phyloP scores from a whole-genome alignment of 805 yeast species.

The Dipodascus albidus region DNA sequence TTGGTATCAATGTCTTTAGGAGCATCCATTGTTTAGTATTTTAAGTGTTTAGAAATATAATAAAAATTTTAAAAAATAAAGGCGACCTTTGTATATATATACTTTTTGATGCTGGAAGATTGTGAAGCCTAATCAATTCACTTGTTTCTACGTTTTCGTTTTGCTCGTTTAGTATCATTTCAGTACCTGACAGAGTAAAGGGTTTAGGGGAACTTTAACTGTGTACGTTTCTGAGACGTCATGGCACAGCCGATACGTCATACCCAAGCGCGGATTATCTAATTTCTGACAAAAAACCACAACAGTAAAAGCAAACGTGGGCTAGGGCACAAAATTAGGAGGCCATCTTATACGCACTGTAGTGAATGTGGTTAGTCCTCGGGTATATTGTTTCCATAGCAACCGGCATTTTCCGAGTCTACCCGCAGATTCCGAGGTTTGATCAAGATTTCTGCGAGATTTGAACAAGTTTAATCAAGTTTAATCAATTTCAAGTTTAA shows the following conservation, averaged over 20 bases:
- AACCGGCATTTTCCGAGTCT: too few relatives aligned
- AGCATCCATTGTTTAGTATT: not conserved
- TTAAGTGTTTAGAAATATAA: not conserved
- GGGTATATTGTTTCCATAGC: not conserved
- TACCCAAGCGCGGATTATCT: not conserved
- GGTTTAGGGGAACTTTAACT: not conserved
- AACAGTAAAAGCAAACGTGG: not conserved
- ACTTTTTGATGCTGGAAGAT: not conserved
- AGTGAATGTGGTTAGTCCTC: not conserved
- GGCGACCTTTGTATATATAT: not conserved
- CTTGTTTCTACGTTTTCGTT: not conserved
- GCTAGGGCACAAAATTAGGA: not conserved
- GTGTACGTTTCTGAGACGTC: too few relatives aligned
- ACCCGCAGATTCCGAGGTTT: too few relatives aligned
- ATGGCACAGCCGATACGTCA: not conserved
- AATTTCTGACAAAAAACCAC: too few relatives aligned
- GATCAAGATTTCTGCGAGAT: too few relatives aligned
- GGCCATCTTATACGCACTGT: not conserved
- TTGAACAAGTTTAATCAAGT: too few relatives aligned
- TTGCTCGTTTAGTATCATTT: too few relatives aligned
- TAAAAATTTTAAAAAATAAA: too few relatives aligned
- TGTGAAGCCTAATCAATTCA: not conserved
- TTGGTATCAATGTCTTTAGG: not conserved
- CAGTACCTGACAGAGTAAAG: not conserved
- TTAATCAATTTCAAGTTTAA: too few relatives aligned